phyloP scores from a whole-genome alignment of 2,329 filamentous ascomycete species.

The Ploettnerulaceae sp. region DNA sequence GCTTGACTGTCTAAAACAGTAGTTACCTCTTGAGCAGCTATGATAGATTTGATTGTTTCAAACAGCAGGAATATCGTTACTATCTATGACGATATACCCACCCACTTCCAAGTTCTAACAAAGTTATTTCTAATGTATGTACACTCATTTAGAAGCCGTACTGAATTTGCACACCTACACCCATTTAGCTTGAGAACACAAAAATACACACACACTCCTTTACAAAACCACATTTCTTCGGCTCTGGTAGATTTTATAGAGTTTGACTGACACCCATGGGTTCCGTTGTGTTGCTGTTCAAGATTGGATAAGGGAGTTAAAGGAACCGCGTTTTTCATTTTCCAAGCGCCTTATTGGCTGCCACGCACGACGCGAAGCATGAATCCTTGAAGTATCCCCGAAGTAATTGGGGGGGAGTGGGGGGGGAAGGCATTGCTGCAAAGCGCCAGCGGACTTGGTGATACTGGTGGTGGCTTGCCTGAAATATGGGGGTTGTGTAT shows the following conservation, averaged over 20 bases:
- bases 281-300: not conserved
- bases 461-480: not conserved
- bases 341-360: not conserved
- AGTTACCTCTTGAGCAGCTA: no score
- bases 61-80: no score
- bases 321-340: not conserved
- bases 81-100: no score
- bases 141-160: conserved; percentile 2
- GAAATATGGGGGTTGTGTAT: no score
- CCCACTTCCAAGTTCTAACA: no score
- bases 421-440: not conserved
- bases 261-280: not conserved
- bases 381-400: conserved; percentile 1
- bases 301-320: not conserved
- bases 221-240: not conserved
- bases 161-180: not conserved
- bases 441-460: not conserved
- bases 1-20: no score
- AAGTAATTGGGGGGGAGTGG: not conserved
- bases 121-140: no score
- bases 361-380: conserved; percentile 1
- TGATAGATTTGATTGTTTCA: no score
- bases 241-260: conserved; percentile 1
- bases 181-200: conserved; percentile 2
- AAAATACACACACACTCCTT: not conserved